Conservation (phyloP, 2,329 filamentous ascomycete species). For the Chalaropsis thielavioides region DNA sequence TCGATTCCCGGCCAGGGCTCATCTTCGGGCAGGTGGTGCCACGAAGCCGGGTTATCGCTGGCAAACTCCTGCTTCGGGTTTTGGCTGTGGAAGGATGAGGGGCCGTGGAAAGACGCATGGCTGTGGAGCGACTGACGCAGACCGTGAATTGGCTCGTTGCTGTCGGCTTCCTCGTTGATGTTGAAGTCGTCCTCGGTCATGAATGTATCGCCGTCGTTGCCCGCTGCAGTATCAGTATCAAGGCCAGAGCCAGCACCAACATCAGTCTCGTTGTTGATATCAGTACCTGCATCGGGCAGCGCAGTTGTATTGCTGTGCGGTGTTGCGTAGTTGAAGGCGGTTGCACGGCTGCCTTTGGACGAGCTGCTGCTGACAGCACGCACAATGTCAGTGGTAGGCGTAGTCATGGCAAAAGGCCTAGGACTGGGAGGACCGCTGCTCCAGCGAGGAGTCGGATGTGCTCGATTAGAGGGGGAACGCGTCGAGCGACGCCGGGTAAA, state of each 20-base stretch:
- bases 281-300: conserved; percentile 19
- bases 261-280: conserved; percentile 20
- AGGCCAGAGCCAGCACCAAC: not conserved
- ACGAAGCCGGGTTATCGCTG: conserved; percentile 1
- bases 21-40: conserved; percentile 33
- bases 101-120: conserved; percentile 17
- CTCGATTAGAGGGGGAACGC: conserved; percentile 39
- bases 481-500: conserved; percentile 30
- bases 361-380: conserved; percentile 14
- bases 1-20: conserved; percentile 44
- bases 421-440: conserved; percentile 35
- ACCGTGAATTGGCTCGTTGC: conserved; percentile 20
- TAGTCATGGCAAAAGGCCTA: conserved; percentile 25
- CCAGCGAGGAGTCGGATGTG: conserved; percentile 41
- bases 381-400: conserved; percentile 16
- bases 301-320: conserved; percentile 50
- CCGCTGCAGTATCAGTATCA: conserved; percentile 18
- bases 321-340: conserved; percentile 57
- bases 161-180: conserved; percentile 22
- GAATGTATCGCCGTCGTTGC: conserved; percentile 24
- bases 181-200: conserved; percentile 25
- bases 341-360: conserved; percentile 25
- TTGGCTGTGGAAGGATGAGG: conserved; percentile 10
- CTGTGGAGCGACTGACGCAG: conserved; percentile 19
- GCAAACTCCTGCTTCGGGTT: not conserved